Conservation (phyloP, 2,329 filamentous ascomycete genomes). For the Penicillium sp. region DNA sequence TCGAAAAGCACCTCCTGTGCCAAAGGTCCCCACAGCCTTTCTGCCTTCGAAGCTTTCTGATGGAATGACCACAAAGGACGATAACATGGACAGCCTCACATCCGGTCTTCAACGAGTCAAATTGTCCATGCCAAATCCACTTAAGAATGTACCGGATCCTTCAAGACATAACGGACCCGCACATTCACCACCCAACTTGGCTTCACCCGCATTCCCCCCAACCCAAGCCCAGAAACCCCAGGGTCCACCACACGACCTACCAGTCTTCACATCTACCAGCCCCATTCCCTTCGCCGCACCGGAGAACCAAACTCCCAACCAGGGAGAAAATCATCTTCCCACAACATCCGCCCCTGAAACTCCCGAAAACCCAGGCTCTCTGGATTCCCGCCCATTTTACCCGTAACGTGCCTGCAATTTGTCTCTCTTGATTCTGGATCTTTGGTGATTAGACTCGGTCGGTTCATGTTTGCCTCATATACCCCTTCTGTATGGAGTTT, state of each 20-base stretch:
- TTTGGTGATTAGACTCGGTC: not conserved
- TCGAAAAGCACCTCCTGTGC: constrained; percentile 39
- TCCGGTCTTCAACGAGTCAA: constrained; percentile 54
- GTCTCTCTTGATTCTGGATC: not conserved
- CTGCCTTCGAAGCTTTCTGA: constrained; percentile 17
- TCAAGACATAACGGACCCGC: constrained; percentile 27
- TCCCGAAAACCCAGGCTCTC: not conserved
- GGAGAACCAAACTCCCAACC: not conserved
- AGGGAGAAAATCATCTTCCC: not conserved
- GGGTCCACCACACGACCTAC: constrained; percentile 42
- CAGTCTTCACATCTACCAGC: constrained; percentile 46
- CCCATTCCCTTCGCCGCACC: constrained; percentile 40
- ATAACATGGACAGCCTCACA: constrained; percentile 48
- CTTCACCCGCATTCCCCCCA: constrained; percentile 20
- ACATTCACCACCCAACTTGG: constrained; percentile 9
- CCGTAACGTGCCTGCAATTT: not conserved
- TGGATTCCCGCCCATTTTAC: not conserved
- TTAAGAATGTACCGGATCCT: constrained; percentile 16
- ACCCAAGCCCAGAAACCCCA: constrained; percentile 28
- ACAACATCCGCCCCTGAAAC: not conserved
- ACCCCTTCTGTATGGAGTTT: constrained; percentile 11
- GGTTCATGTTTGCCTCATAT: constrained; percentile 8
- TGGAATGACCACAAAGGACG: constrained; percentile 12
- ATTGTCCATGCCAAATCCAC: constrained; percentile 48
- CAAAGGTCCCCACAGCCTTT: constrained; percentile 39